phyloP scores from a whole-genome alignment of 2,329 filamentous ascomycete species.

The Phaeomoniella chlamydospora region DNA sequence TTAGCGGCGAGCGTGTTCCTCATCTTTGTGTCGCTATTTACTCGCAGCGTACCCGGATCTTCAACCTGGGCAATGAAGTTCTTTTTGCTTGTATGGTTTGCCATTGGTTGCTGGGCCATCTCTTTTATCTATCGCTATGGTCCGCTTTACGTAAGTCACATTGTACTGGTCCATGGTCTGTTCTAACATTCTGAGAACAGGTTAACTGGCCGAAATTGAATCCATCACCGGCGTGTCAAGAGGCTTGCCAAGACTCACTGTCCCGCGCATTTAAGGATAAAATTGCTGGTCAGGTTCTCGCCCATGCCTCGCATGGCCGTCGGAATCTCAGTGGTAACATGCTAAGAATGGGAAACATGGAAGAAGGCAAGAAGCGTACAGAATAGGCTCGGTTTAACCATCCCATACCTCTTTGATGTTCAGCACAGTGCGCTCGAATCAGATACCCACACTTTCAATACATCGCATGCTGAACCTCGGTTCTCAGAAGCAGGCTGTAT shows the following conservation, averaged over 20 bases:
- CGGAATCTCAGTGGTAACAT: conserved; percentile 79
- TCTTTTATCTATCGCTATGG: conserved; percentile 73
- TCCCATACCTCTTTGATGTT: too few species aligned
- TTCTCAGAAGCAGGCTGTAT: too few species aligned
- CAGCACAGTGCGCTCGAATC: too few species aligned
- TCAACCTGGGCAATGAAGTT: conserved; percentile 68
- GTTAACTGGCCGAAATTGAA: conserved; percentile 98
- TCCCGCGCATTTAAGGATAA: conserved; percentile 68
- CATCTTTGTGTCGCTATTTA: conserved; percentile 59
- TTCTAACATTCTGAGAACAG: conserved; percentile 28
- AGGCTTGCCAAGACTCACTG: conserved; percentile 80
- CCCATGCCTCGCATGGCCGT: conserved; percentile 26
- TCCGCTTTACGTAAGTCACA: conserved; percentile 73
- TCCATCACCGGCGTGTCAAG: conserved; percentile 69
- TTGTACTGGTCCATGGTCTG: neutral
- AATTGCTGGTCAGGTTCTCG: conserved; percentile 62
- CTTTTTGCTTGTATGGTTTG: conserved; percentile 66
- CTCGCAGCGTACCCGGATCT: conserved; percentile 55
- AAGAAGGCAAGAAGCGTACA: conserved; percentile 97
- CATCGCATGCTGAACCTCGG: too few species aligned
- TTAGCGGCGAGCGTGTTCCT: conserved; percentile 77
- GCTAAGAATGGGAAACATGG: conserved; percentile 66
- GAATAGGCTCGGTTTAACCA: conserved; percentile 35
- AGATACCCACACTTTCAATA: too few species aligned
- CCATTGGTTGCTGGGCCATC: conserved; percentile 54